Percentiles rank a stretch among this genome's conserved stretches.
phyloP scores from a whole-genome alignment of 345 rosid genomes.

The Clausena lansium region DNA sequence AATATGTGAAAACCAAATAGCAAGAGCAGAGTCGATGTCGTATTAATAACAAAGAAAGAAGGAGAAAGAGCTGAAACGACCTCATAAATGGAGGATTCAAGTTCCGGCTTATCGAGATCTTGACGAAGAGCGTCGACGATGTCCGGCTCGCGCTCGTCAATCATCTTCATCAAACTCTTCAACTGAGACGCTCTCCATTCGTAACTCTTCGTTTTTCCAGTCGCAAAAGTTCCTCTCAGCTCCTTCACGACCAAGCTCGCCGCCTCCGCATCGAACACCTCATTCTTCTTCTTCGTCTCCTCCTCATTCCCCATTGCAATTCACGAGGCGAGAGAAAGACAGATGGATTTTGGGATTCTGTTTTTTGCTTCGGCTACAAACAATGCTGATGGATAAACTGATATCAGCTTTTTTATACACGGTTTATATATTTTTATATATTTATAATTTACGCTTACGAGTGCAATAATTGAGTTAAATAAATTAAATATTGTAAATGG shows the following conservation, averaged over 20 bases:
- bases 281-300: slow-evolving; percentile 3
- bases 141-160: slow-evolving; percentile 59
- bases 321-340: background rate
- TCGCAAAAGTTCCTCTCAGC: slow-evolving; percentile 43
- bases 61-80: slow-evolving; percentile 24
- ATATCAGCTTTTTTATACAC: no score
- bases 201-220: slow-evolving; percentile 69
- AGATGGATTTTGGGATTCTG: background rate
- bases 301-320: slow-evolving; percentile 27
- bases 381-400: no score
- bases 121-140: slow-evolving; percentile 66
- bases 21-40: background rate
- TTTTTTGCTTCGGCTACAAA: background rate
- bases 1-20: background rate
- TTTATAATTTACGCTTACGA: no score
- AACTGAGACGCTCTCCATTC: slow-evolving; percentile 78
- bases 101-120: slow-evolving; percentile 82
- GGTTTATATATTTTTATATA: no score
- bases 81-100: slow-evolving; percentile 73
- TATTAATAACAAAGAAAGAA: background rate
- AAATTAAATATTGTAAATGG: no score
- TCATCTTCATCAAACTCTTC: slow-evolving; percentile 46
- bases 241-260: slow-evolving; percentile 48
- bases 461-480: no score
- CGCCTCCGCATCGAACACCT: slow-evolving; percentile 46